Evolutionary conservation across 345 rosid species (phyloP), one percentile per base, ranked within the genome.

Genomic region (Populus euphratica): DNA sequence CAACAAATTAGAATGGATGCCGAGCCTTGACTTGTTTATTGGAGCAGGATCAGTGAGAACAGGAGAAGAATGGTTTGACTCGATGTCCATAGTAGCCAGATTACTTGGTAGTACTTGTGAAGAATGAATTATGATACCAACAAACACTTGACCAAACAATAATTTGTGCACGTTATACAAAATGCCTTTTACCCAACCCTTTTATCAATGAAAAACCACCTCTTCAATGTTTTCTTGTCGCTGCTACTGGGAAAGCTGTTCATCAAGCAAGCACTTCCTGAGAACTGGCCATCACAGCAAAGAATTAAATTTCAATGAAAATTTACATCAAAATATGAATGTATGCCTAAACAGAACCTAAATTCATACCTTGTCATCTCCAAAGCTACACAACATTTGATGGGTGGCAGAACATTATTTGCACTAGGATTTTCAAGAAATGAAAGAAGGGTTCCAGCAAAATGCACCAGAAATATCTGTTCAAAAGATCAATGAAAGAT

Each of bases 171-270:
- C 47, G 68, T 74, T 69, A 59, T 41, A 39, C 64, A 33, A 25
- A 50, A 33, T 52, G 61, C 68, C 56, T 70, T 83, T 69, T 81
- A 95, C 76, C 98, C 99, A 64, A 91, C 97, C 61, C 90, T 87
- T 75, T 94, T 93, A 82, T 94, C 98, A 6, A 91, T 91, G 79
- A 94, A 94, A 88, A 90, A 94, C 95, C 98, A 94, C 92, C 85
- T 88, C 90, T 94, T 91, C 85, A 94, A 84, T 33, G 98, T 88
- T 87, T 90, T 90, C 94, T 91, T 90, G 73, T 93, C 92, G 82
- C 90, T 86, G 78, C 89, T 85, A 69, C 79, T 85, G 35, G 94
- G 90, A 75, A 77, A 81, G 86, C 84, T 73, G 89, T 91, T 96
- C 97, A 91, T 91, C 86, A 89, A 93, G 82, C 75, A 84, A 66